Percentiles rank a stretch among this genome's conserved stretches.
Evolutionary conservation across 2,329 filamentous ascomycete species (phyloP).

Genomic region (Ceratocystiopsis brevicomis): DNA sequence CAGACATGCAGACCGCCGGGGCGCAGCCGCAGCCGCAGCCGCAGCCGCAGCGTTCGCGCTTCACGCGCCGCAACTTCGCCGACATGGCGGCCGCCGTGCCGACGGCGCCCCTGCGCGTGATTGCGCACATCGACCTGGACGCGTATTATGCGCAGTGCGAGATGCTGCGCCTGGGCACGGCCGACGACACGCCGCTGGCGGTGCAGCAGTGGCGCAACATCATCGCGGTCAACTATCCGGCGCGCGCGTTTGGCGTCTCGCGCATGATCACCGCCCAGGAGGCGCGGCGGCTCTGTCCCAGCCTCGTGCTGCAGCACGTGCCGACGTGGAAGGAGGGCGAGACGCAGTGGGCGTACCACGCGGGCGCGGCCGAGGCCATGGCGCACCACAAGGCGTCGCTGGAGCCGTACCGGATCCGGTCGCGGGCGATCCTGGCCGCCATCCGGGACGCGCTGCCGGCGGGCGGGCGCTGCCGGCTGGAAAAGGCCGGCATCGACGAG

Average conservation of each 20-base stretch:
- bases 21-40: not conserved
- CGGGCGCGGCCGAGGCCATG: slow-evolving; percentile 63
- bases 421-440: slow-evolving; percentile 57
- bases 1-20: too few species aligned
- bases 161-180: slow-evolving; percentile 61
- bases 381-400: slow-evolving; percentile 82
- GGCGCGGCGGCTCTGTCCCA: slow-evolving; percentile 70
- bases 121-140: slow-evolving; percentile 88
- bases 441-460: slow-evolving; percentile 57
- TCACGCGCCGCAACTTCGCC: slow-evolving; percentile 67
- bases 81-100: slow-evolving; percentile 54
- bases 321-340: slow-evolving; percentile 90
- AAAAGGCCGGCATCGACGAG: slow-evolving; percentile 92
- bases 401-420: slow-evolving; percentile 77
- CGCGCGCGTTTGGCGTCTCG: slow-evolving; percentile 59
- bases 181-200: slow-evolving; percentile 63
- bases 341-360: slow-evolving; percentile 75
- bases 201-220: slow-evolving; percentile 93
- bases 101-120: slow-evolving; percentile 62
- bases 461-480: slow-evolving; percentile 19
- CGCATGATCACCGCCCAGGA: slow-evolving; percentile 64
- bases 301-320: slow-evolving; percentile 75
- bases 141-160: slow-evolving; percentile 97
- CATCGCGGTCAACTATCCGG: slow-evolving; percentile 92
- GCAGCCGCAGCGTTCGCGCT: slow-evolving; percentile 38